These are phyloP conservation scores for Aspergillus caelatus DNA, from an alignment of 2,329 filamentous ascomycete genomes.

Conservation along the genomic window DNA sequence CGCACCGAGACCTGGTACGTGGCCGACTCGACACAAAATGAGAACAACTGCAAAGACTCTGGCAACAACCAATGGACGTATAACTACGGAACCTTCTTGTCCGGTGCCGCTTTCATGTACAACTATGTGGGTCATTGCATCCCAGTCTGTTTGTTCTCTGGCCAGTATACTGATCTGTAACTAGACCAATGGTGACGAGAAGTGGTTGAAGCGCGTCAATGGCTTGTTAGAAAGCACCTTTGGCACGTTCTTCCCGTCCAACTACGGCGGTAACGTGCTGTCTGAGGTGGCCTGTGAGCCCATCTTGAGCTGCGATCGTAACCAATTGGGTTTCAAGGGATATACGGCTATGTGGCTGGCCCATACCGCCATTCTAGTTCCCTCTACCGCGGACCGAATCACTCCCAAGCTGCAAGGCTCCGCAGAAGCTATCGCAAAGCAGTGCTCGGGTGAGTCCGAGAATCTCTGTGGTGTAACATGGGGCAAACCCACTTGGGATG, in stretches of 20 bases:
- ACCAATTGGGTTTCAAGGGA: conserved; percentile 72
- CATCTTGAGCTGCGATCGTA: conserved; percentile 62
- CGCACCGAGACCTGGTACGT: conserved; percentile 27
- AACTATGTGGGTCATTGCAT: conserved; percentile 42
- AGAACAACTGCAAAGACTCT: conserved; percentile 50
- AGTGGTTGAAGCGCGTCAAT: conserved; percentile 60
- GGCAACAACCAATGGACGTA: conserved; percentile 58
- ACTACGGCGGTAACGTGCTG: conserved; percentile 56
- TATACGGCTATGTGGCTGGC: conserved; percentile 68
- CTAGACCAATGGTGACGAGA: conserved; percentile 38
- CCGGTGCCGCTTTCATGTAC: conserved; percentile 57
- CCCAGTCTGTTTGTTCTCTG: conserved; percentile 13
- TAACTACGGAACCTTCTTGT: conserved; percentile 57
- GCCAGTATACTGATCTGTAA: neutral
- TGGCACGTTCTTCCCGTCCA: conserved; percentile 51
- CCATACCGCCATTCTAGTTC: conserved; percentile 62
- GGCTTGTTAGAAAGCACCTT: conserved; percentile 55
- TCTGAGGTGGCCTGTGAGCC: conserved; percentile 69
- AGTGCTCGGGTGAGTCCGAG: conserved; percentile 56
- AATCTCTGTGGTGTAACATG: conserved; percentile 11
- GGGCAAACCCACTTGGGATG: conserved; percentile 8
- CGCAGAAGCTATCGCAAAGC: conserved; percentile 59
- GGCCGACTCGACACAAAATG: conserved; percentile 13
- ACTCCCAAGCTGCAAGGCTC: conserved; percentile 60
- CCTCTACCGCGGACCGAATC: conserved; percentile 58